Percentiles rank a stretch among this genome's conserved stretches.
phyloP scores from a whole-genome alignment of 163 green algal species.

The Trebouxia gelatinosa region DNA sequence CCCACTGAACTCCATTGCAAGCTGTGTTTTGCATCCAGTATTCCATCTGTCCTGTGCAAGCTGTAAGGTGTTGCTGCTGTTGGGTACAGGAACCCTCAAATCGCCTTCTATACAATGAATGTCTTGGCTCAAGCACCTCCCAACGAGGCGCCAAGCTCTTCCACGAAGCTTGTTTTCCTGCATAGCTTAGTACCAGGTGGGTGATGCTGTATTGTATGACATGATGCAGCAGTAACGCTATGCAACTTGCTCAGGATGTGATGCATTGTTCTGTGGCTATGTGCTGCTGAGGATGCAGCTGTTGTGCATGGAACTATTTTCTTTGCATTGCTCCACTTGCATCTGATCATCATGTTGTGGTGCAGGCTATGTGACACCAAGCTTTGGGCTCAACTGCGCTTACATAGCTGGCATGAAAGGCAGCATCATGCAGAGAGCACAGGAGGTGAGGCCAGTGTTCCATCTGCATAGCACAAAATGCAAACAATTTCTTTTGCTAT shows the following conservation, averaged over 20 bases:
- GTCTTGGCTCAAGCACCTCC: conserved; percentile 39
- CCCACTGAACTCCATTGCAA: too few species aligned
- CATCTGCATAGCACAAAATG: too few species aligned
- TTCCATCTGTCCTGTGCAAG: too few species aligned
- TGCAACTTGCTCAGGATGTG: too few species aligned
- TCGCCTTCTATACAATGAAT: conserved; percentile 74
- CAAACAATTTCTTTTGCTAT: too few species aligned
- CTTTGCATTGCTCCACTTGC: too few species aligned
- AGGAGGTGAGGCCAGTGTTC: conserved; percentile 34
- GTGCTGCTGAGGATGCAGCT: too few species aligned
- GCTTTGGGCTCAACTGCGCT: conserved; percentile 74
- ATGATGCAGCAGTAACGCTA: too few species aligned
- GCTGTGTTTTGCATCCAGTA: too few species aligned
- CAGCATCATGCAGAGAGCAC: conserved; percentile 36
- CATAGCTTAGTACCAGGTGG: conserved; percentile 61
- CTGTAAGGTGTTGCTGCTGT: background rate
- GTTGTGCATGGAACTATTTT: too few species aligned
- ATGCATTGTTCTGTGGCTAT: too few species aligned
- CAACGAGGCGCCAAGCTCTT: background rate
- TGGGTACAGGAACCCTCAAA: conserved; percentile 36
- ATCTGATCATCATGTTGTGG: too few species aligned
- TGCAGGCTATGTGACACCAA: conserved; percentile 58
- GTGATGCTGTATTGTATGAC: background rate
- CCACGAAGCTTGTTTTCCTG: conserved; percentile 63
- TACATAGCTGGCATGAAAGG: conserved; percentile 51